Percentiles rank a stretch among this genome's conserved stretches.
Conservation (phyloP, 2,329 filamentous ascomycete species). For the Scolecobasidium constrictum region DNA sequence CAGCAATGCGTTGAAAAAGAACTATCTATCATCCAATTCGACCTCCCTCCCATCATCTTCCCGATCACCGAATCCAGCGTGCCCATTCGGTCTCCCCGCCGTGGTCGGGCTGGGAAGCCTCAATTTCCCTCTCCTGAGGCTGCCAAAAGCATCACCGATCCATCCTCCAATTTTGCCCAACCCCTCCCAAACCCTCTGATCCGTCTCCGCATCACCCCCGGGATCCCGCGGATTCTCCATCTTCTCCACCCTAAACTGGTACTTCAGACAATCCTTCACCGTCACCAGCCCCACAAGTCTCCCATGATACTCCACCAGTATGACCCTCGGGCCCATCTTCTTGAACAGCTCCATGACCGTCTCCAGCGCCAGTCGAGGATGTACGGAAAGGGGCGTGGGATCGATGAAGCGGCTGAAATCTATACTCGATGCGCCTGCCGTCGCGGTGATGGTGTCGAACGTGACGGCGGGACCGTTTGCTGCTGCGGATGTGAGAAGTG, state of each 20-base stretch:
- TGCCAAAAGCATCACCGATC: slow-evolving; percentile 13
- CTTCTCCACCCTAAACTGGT: slow-evolving; percentile 92
- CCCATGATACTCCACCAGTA: slow-evolving; percentile 84
- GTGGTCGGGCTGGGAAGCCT: not conserved
- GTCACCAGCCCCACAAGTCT: slow-evolving; percentile 78
- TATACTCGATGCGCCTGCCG: slow-evolving; percentile 46
- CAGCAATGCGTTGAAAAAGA: too few relatives aligned
- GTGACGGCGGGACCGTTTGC: slow-evolving; percentile 29
- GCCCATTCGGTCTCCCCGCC: not conserved
- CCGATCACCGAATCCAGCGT: not conserved
- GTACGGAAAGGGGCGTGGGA: slow-evolving; percentile 77
- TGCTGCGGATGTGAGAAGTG: slow-evolving; percentile 13
- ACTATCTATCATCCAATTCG: slow-evolving; percentile 8
- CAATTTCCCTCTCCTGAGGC: not conserved
- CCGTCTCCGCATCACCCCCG: slow-evolving; percentile 48
- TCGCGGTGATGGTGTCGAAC: slow-evolving; percentile 49
- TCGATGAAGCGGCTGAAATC: slow-evolving; percentile 87
- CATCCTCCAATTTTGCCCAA: slow-evolving; percentile 19
- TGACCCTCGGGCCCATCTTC: slow-evolving; percentile 90
- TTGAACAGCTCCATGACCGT: slow-evolving; percentile 98
- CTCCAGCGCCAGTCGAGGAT: slow-evolving; percentile 83
- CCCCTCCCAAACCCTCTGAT: slow-evolving; percentile 40
- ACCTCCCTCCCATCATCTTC: not conserved
- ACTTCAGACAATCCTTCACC: slow-evolving; percentile 93
- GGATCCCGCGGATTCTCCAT: slow-evolving; percentile 62